Evolutionary conservation across 306 rosid genomes (phyloP).

Genomic region (Lathyrus aphaca): DNA sequence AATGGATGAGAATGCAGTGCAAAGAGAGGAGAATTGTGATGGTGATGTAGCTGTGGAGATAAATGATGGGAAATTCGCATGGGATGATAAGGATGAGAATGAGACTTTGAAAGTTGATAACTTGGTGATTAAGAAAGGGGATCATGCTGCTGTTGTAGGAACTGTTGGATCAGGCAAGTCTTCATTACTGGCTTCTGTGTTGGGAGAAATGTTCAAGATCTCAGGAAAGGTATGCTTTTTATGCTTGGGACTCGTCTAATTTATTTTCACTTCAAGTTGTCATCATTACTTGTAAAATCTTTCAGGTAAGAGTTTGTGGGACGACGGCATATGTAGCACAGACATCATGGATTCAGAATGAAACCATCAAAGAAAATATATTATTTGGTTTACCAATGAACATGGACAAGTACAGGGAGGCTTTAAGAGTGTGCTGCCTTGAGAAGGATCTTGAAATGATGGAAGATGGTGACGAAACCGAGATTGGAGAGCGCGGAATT

Average conservation of each 20-base stretch:
- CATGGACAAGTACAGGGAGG: conserved; percentile 59
- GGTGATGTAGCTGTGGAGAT: conserved; percentile 60
- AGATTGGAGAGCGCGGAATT: conserved; percentile 94
- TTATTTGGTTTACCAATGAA: conserved; percentile 77
- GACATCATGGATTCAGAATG: conserved; percentile 95
- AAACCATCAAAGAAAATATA: conserved; percentile 80
- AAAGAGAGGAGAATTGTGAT: conserved; percentile 53
- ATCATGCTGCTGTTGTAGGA: conserved; percentile 78
- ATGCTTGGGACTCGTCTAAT: conserved; percentile 4
- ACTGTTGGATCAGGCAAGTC: conserved; percentile 92
- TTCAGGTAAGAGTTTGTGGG: conserved; percentile 79
- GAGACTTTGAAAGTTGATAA: conserved; percentile 52
- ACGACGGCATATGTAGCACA: conserved; percentile 81
- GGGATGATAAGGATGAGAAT: conserved; percentile 71
- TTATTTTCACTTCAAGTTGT: too few species aligned
- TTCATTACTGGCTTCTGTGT: conserved; percentile 73
- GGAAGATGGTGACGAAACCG: conserved; percentile 83
- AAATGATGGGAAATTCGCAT: conserved; percentile 54
- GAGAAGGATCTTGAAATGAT: conserved; percentile 86
- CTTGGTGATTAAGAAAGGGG: conserved; percentile 60
- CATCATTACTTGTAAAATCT: background rate
- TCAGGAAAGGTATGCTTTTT: conserved; percentile 69
- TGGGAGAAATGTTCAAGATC: conserved; percentile 85
- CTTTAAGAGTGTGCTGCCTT: conserved; percentile 71
- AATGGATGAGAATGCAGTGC: conserved; percentile 57